A percentile compares a stretch with the other conserved stretches of the same genome.
Evolutionary conservation across 176 grass and related monocot genomes (phyloP).

Genomic region (Themeda triandra): DNA sequence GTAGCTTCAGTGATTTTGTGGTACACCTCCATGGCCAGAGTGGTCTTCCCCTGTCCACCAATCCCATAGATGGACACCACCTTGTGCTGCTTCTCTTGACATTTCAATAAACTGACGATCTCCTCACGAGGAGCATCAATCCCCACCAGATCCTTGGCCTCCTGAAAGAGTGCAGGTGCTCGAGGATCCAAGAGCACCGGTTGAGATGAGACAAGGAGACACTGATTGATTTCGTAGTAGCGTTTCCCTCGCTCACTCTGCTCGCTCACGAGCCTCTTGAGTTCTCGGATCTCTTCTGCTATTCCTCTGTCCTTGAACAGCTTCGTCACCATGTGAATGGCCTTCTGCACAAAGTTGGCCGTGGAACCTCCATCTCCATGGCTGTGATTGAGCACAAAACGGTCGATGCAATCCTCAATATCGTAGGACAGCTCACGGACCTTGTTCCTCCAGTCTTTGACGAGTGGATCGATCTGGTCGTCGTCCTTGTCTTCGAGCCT

Average conservation of each 20-base stretch:
- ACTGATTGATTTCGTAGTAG: neutral
- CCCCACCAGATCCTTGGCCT: neutral
- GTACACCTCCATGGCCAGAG: neutral
- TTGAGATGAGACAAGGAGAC: rapidly evolving
- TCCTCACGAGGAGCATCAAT: neutral
- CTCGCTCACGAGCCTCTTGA: neutral
- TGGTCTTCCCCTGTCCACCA: neutral
- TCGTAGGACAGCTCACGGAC: too few species aligned
- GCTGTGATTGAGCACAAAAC: too few species aligned
- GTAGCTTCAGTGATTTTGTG: neutral
- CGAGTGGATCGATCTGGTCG: neutral
- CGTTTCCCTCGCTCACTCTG: neutral
- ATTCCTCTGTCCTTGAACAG: too few species aligned
- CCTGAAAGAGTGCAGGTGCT: neutral
- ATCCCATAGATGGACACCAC: neutral
- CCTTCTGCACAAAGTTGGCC: neutral
- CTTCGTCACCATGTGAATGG: neutral
- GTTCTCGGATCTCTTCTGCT: neutral
- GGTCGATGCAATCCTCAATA: too few species aligned
- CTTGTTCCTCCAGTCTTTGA: neutral
- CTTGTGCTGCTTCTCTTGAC: neutral
- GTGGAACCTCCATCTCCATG: too few species aligned
- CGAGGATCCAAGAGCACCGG: neutral
- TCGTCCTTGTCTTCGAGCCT: neutral
- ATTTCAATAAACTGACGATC: neutral